phyloP scores from a whole-genome alignment of 805 yeast species.

The Saturnispora ahearnii region DNA sequence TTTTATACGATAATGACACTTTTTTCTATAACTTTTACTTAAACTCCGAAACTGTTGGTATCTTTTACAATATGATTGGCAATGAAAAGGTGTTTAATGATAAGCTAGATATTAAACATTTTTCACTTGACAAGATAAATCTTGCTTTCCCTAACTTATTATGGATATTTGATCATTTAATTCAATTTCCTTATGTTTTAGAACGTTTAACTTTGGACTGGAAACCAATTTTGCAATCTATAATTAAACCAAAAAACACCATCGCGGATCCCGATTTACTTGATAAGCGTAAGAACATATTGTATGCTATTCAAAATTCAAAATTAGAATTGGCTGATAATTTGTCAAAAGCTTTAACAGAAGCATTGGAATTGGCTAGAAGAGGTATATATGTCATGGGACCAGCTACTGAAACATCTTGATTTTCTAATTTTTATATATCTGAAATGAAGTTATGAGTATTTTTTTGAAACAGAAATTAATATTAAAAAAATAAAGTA shows the following conservation, averaged over 20 bases:
- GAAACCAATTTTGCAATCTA: slow-evolving; percentile 9
- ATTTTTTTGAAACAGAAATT: not conserved
- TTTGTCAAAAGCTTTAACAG: not conserved
- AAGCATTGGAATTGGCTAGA: slow-evolving; percentile 1
- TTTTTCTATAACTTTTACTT: slow-evolving; percentile 15
- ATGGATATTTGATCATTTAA: slow-evolving; percentile 15
- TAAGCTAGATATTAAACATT: slow-evolving; percentile 12
- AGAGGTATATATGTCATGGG: slow-evolving; percentile 7
- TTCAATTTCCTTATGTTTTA: slow-evolving; percentile 18
- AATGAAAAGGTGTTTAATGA: slow-evolving; percentile 15
- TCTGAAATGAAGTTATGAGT: not conserved
- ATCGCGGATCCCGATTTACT: slow-evolving; percentile 2
- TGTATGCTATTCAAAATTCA: not conserved
- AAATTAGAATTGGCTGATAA: not conserved
- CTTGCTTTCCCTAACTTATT: slow-evolving; percentile 5
- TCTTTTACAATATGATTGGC: slow-evolving; percentile 21
- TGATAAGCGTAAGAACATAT: not conserved
- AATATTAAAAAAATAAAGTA: not conserved
- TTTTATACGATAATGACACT: slow-evolving; percentile 14
- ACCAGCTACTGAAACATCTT: slow-evolving; percentile 4
- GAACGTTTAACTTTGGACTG: slow-evolving; percentile 20
- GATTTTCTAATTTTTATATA: not conserved
- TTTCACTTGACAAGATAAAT: slow-evolving; percentile 10
- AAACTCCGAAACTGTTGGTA: slow-evolving; percentile 18
- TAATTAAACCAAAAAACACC: slow-evolving; percentile 4